phyloP scores from a whole-genome alignment of 2,329 filamentous ascomycete genomes.

The Cordyceps farinosa region DNA sequence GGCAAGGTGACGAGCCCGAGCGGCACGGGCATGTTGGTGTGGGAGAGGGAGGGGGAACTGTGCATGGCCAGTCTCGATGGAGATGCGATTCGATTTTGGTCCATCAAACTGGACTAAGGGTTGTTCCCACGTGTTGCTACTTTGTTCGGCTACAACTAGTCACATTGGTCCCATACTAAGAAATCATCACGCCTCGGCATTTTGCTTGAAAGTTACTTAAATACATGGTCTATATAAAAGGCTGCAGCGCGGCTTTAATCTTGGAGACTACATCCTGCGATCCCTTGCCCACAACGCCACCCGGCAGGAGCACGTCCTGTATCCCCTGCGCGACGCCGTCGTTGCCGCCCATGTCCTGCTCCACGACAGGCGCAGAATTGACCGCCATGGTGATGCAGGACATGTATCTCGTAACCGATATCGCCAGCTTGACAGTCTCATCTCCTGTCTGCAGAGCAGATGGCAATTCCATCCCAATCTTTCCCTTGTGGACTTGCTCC shows the following conservation, averaged over 20 bases:
- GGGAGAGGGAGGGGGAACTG: not conserved
- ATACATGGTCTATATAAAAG: not conserved
- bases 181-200: not conserved
- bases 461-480: not conserved
- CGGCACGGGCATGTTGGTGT: not conserved
- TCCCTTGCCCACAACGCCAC: not conserved
- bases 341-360: conserved; percentile 4
- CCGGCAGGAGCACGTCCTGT: not conserved
- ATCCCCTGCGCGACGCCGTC: conserved; percentile 6
- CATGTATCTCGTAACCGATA: conserved; percentile 1
- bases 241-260: not conserved
- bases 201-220: not conserved
- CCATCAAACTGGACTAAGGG: not conserved
- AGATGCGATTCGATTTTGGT: conserved; percentile 15
- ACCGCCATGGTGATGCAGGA: conserved; percentile 1
- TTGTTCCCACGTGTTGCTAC: not conserved
- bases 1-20: conserved; percentile 12
- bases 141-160: not conserved
- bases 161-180: not conserved
- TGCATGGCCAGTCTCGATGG: conserved; percentile 12
- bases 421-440: not conserved
- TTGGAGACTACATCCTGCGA: not conserved
- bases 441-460: not conserved
- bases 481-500: not conserved
- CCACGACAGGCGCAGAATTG: not conserved